Evolutionary conservation across 305 asterid species (phyloP).

Genomic region (Fraxinus sp.): DNA sequence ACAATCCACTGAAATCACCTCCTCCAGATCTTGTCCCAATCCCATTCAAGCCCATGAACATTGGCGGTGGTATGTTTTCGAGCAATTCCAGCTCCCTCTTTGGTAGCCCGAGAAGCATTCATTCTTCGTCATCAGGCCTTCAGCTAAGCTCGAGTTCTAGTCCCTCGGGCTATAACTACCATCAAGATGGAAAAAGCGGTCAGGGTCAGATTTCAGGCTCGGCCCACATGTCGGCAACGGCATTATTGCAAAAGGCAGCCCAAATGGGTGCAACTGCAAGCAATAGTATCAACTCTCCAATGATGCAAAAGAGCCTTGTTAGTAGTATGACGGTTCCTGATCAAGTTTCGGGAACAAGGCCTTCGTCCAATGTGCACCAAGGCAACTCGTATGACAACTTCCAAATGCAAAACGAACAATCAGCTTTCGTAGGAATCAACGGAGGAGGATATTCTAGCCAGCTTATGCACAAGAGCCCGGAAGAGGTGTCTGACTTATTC

Average conservation of each 20-base stretch:
- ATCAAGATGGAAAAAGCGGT: slow-evolving; percentile 41
- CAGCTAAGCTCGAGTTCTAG: slow-evolving; percentile 62
- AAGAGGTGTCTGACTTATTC: slow-evolving; percentile 42
- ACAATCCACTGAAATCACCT: slow-evolving; percentile 58
- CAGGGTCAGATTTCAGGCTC: slow-evolving; percentile 44
- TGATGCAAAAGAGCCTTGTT: slow-evolving; percentile 66
- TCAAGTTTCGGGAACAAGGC: slow-evolving; percentile 22
- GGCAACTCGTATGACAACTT: slow-evolving; percentile 33
- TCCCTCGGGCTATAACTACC: slow-evolving; percentile 43
- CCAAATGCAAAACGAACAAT: slow-evolving; percentile 36
- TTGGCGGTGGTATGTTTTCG: slow-evolving; percentile 59
- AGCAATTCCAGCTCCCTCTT: slow-evolving; percentile 55
- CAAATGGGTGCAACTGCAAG: slow-evolving; percentile 78
- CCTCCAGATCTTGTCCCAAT: slow-evolving; percentile 61
- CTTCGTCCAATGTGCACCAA: slow-evolving; percentile 8
- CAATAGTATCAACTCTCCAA: slow-evolving; percentile 55
- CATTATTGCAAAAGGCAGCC: slow-evolving; percentile 80
- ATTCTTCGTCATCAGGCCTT: slow-evolving; percentile 67
- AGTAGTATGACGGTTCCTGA: slow-evolving; percentile 58
- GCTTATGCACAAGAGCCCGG: slow-evolving; percentile 45
- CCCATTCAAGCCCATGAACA: slow-evolving; percentile 82
- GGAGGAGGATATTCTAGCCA: slow-evolving; percentile 34
- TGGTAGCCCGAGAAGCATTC: slow-evolving; percentile 54
- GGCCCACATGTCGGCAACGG: slow-evolving; percentile 84
- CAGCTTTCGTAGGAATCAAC: slow-evolving; percentile 22